phyloP scores from a whole-genome alignment of 179 eudicot genomes.

The Drosera spatulata region DNA sequence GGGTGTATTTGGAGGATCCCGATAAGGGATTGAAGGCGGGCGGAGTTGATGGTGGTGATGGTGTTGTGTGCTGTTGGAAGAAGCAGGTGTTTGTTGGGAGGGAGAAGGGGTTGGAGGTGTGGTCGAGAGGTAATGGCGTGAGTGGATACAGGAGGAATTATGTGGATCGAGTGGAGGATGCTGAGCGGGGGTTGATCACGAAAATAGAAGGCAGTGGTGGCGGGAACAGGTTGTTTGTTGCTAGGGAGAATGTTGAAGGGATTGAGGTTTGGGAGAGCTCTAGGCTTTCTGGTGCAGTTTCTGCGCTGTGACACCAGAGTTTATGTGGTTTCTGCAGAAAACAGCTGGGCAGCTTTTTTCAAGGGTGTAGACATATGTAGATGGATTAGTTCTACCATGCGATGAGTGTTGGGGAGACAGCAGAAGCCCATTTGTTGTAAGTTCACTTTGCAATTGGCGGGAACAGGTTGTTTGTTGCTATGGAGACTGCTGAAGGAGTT shows the following conservation, averaged over 20 bases:
- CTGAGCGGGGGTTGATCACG: constrained; percentile 41
- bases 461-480: no score
- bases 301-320: constrained; percentile 6
- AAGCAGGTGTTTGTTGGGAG: constrained; percentile 61
- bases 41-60: constrained; percentile 17
- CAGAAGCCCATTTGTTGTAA: no score
- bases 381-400: no score
- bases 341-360: no score
- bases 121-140: constrained; percentile 46
- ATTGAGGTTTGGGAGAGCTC: constrained; percentile 88
- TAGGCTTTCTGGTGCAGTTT: constrained; percentile 9
- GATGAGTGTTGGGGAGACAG: no score
- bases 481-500: no score
- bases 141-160: constrained; percentile 58
- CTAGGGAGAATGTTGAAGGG: constrained; percentile 67
- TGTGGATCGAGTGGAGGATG: constrained; percentile 60
- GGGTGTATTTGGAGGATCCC: constrained; percentile 80
- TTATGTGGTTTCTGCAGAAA: no score
- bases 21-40: constrained; percentile 40
- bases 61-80: constrained; percentile 47
- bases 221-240: constrained; percentile 70
- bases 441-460: no score
- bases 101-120: constrained; percentile 66
- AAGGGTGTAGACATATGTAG: no score
- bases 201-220: constrained; percentile 47